Evolutionary conservation across 1,139 yeast genomes (phyloP).

Genomic region (Lodderomyces parapsilosis): DNA sequence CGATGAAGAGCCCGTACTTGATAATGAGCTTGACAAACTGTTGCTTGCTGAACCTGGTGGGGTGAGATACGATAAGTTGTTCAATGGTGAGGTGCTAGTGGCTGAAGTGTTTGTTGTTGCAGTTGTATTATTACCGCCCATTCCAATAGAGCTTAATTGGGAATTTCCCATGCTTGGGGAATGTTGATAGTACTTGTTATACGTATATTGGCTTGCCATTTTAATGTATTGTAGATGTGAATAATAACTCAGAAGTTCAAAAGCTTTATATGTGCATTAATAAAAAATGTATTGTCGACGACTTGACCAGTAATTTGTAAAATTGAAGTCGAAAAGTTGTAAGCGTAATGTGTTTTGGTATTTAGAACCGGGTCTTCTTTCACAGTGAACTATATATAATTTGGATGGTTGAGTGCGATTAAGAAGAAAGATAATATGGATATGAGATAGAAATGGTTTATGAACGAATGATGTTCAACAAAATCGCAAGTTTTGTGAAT

Average conservation of each 20-base stretch:
- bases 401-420: too few relatives aligned
- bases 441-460: neutral
- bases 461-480: neutral
- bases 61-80: conserved; percentile 13
- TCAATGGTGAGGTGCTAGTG: conserved; percentile 14
- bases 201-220: conserved; percentile 39
- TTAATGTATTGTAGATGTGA: too few relatives aligned
- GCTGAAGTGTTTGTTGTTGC: conserved; percentile 13
- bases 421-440: too few relatives aligned
- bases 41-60: conserved; percentile 24
- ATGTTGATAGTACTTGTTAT: conserved; percentile 34
- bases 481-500: conserved; percentile 1
- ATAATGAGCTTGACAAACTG: conserved; percentile 23
- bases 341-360: too few relatives aligned
- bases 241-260: too few relatives aligned
- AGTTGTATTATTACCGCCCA: neutral
- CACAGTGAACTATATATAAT: too few relatives aligned
- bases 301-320: too few relatives aligned
- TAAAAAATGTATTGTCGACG: too few relatives aligned
- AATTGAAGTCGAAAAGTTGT: too few relatives aligned
- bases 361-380: too few relatives aligned
- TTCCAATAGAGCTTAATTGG: conserved; percentile 8
- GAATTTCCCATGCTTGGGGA: conserved; percentile 30
- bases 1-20: conserved; percentile 7
- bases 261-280: neutral